Conservation (phyloP, 2,329 filamentous ascomycete species). For the Aspergillus puulaauensis region DNA sequence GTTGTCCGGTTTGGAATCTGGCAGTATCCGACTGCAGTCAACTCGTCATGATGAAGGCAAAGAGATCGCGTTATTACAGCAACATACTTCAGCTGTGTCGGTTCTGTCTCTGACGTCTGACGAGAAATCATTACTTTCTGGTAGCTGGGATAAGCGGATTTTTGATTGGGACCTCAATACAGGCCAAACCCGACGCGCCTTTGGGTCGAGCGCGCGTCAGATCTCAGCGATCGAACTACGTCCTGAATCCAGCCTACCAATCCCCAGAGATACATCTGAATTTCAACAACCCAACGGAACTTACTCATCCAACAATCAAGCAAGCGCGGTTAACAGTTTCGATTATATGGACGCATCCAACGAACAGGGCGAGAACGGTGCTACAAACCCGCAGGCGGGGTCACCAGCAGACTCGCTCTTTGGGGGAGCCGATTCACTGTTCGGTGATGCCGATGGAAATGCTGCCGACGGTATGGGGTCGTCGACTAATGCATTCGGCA, state of each 20-base stretch:
- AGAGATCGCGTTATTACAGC: slow-evolving; percentile 74
- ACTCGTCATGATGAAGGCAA: slow-evolving; percentile 94
- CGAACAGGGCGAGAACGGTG: slow-evolving; percentile 35
- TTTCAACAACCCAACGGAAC: slow-evolving; percentile 58
- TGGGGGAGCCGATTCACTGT: slow-evolving; percentile 80
- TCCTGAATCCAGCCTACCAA: slow-evolving; percentile 70
- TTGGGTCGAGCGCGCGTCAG: slow-evolving; percentile 75
- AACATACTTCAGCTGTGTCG: slow-evolving; percentile 89
- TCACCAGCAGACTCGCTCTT: slow-evolving; percentile 80
- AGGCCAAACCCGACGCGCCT: slow-evolving; percentile 72
- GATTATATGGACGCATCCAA: slow-evolving; percentile 42
- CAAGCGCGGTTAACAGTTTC: slow-evolving; percentile 57
- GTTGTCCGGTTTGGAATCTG: slow-evolving; percentile 84
- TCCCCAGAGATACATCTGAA: slow-evolving; percentile 71
- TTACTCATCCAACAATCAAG: slow-evolving; percentile 72
- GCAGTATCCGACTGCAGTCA: slow-evolving; percentile 88
- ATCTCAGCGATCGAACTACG: slow-evolving; percentile 86
- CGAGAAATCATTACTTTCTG: slow-evolving; percentile 83
- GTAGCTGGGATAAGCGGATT: slow-evolving; percentile 94
- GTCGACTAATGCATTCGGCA: slow-evolving; percentile 64
- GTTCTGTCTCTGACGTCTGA: slow-evolving; percentile 79
- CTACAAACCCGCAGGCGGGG: slow-evolving; percentile 59
- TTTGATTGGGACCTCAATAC: slow-evolving; percentile 94
- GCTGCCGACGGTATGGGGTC: slow-evolving; percentile 47
- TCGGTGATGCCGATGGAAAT: slow-evolving; percentile 73